Conservation (phyloP, 768 basidiomycete species). For the Piloderma croceum region DNA sequence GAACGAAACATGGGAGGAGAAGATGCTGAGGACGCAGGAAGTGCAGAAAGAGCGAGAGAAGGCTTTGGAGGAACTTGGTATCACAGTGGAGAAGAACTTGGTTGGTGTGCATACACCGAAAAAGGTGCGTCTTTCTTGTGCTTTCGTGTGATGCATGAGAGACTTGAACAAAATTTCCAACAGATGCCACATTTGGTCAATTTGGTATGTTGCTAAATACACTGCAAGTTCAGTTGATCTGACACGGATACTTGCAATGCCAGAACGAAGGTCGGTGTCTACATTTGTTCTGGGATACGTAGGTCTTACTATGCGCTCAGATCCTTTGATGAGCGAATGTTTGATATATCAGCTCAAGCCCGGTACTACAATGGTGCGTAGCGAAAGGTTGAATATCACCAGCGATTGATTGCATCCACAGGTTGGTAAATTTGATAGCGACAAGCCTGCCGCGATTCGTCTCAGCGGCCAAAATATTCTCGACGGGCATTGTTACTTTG, state of each 20-base stretch:
- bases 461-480: constrained; percentile 89
- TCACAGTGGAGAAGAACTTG: constrained; percentile 93
- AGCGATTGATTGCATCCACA: constrained; percentile 23
- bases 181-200: constrained; percentile 94
- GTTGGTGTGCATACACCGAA: constrained; percentile 98
- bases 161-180: constrained; percentile 10
- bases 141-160: constrained; percentile 5
- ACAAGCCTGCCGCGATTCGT: constrained; percentile 79
- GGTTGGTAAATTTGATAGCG: constrained; percentile 86
- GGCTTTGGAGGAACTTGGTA: constrained; percentile 95
- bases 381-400: constrained; percentile 6
- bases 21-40: constrained; percentile 84
- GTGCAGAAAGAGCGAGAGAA: constrained; percentile 97
- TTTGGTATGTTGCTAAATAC: constrained; percentile 51
- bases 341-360: constrained; percentile 88
- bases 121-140: constrained; percentile 46
- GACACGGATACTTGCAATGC: constrained; percentile 7
- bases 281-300: too few relatives aligned
- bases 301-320: constrained; percentile 44
- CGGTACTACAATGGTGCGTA: constrained; percentile 68
- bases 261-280: constrained; percentile 64
- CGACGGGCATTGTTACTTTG: constrained; percentile 89
- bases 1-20: constrained; percentile 97
- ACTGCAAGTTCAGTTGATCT: constrained; percentile 14
- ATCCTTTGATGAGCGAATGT: constrained; percentile 96